Evolutionary conservation across 2,329 filamentous ascomycete species (phyloP), one percentile per base, ranked within the genome.

Genomic region (Colletotrichum euphorbiae): DNA sequence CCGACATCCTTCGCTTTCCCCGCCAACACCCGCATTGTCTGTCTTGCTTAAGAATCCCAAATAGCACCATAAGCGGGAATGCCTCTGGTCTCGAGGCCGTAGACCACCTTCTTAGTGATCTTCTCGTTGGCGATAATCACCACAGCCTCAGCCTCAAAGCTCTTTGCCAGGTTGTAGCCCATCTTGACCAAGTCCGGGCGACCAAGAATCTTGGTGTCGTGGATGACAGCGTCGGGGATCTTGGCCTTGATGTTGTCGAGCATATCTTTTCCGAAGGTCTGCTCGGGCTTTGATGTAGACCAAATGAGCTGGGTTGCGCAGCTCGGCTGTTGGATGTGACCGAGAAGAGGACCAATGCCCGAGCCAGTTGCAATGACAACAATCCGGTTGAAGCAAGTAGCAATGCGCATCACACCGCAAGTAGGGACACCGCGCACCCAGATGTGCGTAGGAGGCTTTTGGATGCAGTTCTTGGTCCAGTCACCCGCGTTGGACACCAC

Each of bases 401-500:
- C 88, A 60, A 91, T 84, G 72, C 89, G 87, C 74, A 91, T 85
- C 48, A 93, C 89, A 45, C 91, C 91, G 66, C 85, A 88, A 2
- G 89, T 85, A 0, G 91, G 89, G 0, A 89, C 82, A 7, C 91
- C 91, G 43, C 90, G 87, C 8, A 90, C 87, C 89, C 90, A 93
- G 46, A 93, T 78, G 52, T 85, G 78, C 0, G 80, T 84, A 1
- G 90, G 90, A 1, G 88, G 87, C 52, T 84, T 82, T 45, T 83
- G 79, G 77, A 94, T 93, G 62, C 87, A 85, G 31, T 83, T 80
- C 24, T 81, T 81, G 1, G 91, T 94, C 91, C 91, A 94, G 78
- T 94, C 91, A n/a, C 91, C 91, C 2, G 90, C 91, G 71, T 90
- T 90, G 57, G 90, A 92, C 17, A 93, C 84, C 28, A 94, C 80